Base-by-base conservation (phyloP, 2,329 filamentous ascomycete species). In the Pestalotiopsis sp. region DNA sequence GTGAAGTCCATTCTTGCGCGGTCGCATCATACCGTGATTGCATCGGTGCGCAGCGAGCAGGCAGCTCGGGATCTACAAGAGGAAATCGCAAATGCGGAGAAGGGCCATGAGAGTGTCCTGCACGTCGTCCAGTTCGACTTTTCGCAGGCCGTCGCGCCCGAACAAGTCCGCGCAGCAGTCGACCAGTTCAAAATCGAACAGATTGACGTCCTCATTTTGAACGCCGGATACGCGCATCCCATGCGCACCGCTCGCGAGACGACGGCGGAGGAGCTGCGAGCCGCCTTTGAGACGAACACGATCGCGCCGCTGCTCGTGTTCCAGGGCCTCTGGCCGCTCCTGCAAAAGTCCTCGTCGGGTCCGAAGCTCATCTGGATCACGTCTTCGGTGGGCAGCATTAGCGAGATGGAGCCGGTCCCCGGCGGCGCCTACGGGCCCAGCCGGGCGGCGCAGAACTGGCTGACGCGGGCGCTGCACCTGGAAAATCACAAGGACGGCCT, bases 141-240 rank as follows among this genome's bases (percentile, higher is more conserved):
- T 58, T 70, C 73, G 11, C 68, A 72, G 4, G 73, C 75, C 12
- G 73, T 70, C 6, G 77, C 76, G 5, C 67, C 75, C 0, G 73
- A 72, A 2, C 77, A 80, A 36, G 73, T 80, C 2, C 75, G 74
- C 6, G 69, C 66, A 2, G 78, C 76, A 12, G 69, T 80, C 4
- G 67, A 73, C 12, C 70, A 9, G 1, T 72, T 80, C 4, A 72
- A 76, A 13, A 68, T 85, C 71, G 71, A 72, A 14, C 74, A 79
- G 20, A 74, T 89, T n/a, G 85, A 88, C 59, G 74, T 86, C 6
- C 79, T 89, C 3, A 82, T 89, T 70, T 83, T 83, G 68, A 89
- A 88, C 69, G 86, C 86, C 0, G 86, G 82, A 2, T 80, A 83
- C 23, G 74, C 72, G 14, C 74, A 75, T 11, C 72, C 75, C 52